Conservation (phyloP, 208 protist species). For the Trypanosoma boissoni region DNA sequence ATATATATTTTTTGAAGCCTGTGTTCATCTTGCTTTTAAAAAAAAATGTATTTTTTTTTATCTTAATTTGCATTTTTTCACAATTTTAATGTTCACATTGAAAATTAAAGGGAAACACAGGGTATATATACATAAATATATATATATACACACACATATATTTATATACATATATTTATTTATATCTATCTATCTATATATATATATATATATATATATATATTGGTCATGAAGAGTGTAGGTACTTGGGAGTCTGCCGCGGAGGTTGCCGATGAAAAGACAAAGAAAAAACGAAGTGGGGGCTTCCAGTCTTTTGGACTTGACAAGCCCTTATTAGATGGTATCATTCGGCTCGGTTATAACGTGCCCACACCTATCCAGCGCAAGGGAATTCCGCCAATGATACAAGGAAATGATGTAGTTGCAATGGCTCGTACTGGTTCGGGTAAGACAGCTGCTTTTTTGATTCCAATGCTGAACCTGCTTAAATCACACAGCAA, state of each 20-base stretch:
- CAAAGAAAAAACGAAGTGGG: constrained; percentile 81
- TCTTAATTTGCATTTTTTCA: too few relatives aligned
- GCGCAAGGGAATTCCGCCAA: constrained; percentile 94
- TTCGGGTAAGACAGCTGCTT: constrained; percentile 99
- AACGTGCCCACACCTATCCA: constrained; percentile 99
- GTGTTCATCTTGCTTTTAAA: too few relatives aligned
- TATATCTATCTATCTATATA: neutral
- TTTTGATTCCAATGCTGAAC: constrained; percentile 98
- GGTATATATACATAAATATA: too few relatives aligned
- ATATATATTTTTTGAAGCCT: too few relatives aligned
- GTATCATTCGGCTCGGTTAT: constrained; percentile 95
- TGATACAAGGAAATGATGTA: constrained; percentile 96
- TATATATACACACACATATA: too few relatives aligned
- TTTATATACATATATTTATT: neutral
- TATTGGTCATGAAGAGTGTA: constrained; percentile 42
- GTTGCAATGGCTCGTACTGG: constrained; percentile 99
- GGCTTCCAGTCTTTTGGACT: constrained; percentile 91
- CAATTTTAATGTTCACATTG: too few relatives aligned
- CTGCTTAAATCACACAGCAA: constrained; percentile 88
- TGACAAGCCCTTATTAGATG: constrained; percentile 88
- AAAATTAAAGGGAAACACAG: too few relatives aligned
- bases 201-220: neutral
- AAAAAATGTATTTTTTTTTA: too few relatives aligned
- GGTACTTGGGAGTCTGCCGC: constrained; percentile 74
- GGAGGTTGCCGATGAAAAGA: constrained; percentile 37